These are phyloP conservation scores for Paraurostyla sp. DNA, from an alignment of 73 alveolate genomes.

Conservation along the genomic window DNA sequence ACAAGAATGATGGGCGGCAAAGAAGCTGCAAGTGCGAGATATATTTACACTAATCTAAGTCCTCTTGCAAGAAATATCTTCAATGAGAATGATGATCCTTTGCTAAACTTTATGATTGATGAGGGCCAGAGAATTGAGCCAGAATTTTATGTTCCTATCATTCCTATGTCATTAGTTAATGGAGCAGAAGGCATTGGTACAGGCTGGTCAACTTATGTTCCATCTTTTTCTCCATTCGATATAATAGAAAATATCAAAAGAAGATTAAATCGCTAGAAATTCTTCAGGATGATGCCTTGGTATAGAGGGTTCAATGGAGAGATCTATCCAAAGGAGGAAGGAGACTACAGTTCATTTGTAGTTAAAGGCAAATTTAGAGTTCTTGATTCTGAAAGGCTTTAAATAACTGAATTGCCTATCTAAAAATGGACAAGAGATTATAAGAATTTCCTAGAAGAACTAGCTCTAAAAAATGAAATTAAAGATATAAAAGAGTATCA, in stretches of 20 bases:
- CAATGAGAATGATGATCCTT: conserved; percentile 92
- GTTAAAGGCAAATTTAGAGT: conserved; percentile 78
- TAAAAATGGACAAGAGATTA: conserved; percentile 96
- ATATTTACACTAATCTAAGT: conserved; percentile 92
- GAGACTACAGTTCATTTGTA: conserved; percentile 73
- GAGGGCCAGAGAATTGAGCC: conserved; percentile 98
- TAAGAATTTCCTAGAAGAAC: conserved; percentile 88
- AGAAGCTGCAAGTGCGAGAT: conserved; percentile 99
- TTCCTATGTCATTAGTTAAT: conserved; percentile 96
- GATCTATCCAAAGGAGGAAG: conserved; percentile 77
- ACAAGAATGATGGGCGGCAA: conserved; percentile 98
- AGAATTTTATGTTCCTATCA: conserved; percentile 94
- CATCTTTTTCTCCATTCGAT: conserved; percentile 95
- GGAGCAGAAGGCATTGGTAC: conserved; percentile 99
- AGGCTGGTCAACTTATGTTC: conserved; percentile 99
- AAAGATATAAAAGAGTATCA: conserved; percentile 96
- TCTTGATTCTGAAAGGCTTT: conserved; percentile 83
- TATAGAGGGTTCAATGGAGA: conserved; percentile 97
- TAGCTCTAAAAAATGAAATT: conserved; percentile 83
- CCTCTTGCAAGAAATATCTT: conserved; percentile 87
- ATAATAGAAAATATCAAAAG: conserved; percentile 85
- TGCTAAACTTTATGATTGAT: conserved; percentile 91
- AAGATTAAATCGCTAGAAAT: conserved; percentile 79
- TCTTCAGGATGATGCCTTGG: conserved; percentile 95
- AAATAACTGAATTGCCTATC: conserved; percentile 97